Evolutionary conservation across 495 filamentous ascomycete genomes (phyloP), one percentile per base, ranked within the genome.

Genomic region (Elaphomyces granulatus): DNA sequence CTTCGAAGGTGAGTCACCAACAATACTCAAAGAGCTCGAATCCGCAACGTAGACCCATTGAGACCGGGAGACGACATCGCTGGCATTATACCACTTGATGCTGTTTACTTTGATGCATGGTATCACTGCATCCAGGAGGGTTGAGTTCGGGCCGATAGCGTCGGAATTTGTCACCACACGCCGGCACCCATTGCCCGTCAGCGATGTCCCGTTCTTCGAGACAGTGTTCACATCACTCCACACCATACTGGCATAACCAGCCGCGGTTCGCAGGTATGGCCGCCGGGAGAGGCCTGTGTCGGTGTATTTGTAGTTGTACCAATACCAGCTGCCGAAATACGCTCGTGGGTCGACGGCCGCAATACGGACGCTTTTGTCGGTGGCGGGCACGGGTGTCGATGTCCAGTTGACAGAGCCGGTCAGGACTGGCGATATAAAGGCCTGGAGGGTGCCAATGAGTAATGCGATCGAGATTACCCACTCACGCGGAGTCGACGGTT

Each of bases 341-440:
- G n/a, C n/a, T n/a, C n/a, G 16, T 40, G 7, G 6, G 38, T 40
- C 23, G 38, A 40, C 15, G 32, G 32, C 23, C 32, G 26, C n/a
- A 31, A 17, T 15, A 40, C 38, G 17, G 37, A 20, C 14, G 37
- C 21, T 30, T 16, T 19, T 18, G 21, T 32, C 6, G n/a, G 23
- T n/a, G 16, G 40, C 37, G 14, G 20, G 6, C 14, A 38, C 23
- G 14, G 23, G 43, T 14, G 38, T 20, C 16, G 43, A 15, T 15
- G 37, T 38, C 43, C 46, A 49, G 37, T 49, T 42, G 9, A 49
- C 38, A 14, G 46, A 20, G 14, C 46, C 46, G 10, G 46, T 38
- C 15, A 49, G 19, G 12, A 49, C 20, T 40, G 46, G 46, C 4
- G 46, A 37, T 18, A 46, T 49, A 17, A 49, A 46, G 30, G 19